Conservation (phyloP, 176 grass and related monocot species). For the Pontederia crassipes region DNA sequence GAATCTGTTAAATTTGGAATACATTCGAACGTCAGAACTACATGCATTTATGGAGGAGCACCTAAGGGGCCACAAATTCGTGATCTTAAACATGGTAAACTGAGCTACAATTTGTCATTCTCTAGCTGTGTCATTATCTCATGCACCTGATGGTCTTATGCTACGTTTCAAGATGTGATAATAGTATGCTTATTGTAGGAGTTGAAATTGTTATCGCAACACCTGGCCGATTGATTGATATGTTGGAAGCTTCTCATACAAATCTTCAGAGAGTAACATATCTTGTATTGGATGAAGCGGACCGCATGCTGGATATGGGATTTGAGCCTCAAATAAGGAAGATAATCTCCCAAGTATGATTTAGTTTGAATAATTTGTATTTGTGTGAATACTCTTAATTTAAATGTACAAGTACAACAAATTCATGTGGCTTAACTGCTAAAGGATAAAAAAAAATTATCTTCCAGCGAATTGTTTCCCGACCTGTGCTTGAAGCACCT, state of each 20-base stretch:
- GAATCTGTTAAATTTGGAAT: slow-evolving; percentile 86
- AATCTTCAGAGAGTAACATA: slow-evolving; percentile 85
- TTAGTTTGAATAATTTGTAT: not conserved
- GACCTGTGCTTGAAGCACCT: no score
- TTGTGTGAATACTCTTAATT: not conserved
- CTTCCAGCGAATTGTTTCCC: no score
- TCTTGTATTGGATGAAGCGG: slow-evolving; percentile 88
- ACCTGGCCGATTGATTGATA: slow-evolving; percentile 82
- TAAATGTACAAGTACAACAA: no score
- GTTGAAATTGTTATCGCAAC: slow-evolving; percentile 91
- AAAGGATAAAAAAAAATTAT: no score
- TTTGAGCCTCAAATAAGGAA: slow-evolving; percentile 97
- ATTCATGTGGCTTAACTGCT: no score
- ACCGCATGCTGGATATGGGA: slow-evolving; percentile 96
- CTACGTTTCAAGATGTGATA: not conserved
- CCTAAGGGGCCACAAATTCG: slow-evolving; percentile 94
- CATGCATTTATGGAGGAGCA: slow-evolving; percentile 82
- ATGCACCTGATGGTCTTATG: not conserved
- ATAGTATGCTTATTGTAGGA: slow-evolving; percentile 25
- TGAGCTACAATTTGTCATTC: not conserved
- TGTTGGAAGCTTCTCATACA: slow-evolving; percentile 82
- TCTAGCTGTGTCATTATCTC: not conserved
- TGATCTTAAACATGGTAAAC: slow-evolving; percentile 79
- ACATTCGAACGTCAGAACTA: slow-evolving; percentile 61
- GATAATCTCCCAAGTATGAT: slow-evolving; percentile 75